Evolutionary conservation across 345 rosid species (phyloP).

Genomic region (Salix suchowensis): DNA sequence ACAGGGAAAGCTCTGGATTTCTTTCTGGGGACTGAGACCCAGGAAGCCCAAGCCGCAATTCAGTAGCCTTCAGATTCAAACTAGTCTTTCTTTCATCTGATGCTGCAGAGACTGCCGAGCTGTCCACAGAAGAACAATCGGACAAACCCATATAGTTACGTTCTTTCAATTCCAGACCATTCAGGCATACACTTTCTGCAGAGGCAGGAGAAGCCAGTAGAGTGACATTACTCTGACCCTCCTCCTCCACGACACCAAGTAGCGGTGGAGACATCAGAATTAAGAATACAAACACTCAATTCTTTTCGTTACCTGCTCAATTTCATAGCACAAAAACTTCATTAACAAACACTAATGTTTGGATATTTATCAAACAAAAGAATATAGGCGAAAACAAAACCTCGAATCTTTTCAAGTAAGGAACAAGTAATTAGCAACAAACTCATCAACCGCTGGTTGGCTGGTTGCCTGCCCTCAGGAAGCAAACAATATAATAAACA

Average conservation of each 20-base stretch:
- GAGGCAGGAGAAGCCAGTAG: constrained; percentile 27
- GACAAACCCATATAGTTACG: constrained; percentile 37
- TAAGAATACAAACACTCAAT: constrained; percentile 1
- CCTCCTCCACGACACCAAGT: constrained; percentile 28
- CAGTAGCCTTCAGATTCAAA: constrained; percentile 31
- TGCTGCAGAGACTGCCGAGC: constrained; percentile 11
- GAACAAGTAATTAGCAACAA: not conserved
- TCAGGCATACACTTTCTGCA: constrained; percentile 25
- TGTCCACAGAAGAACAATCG: constrained; percentile 29
- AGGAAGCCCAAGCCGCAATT: constrained; percentile 32
- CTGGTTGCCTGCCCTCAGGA: constrained; percentile 10
- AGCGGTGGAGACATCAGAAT: constrained; percentile 27
- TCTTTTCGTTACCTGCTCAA: constrained; percentile 4
- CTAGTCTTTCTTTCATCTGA: constrained; percentile 14
- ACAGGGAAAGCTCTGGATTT: constrained; percentile 13
- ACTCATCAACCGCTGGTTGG: constrained; percentile 5
- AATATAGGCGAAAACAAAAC: not conserved
- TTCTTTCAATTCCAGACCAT: constrained; percentile 18
- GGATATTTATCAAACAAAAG: not conserved
- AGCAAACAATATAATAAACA: constrained; percentile 6
- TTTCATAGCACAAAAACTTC: not conserved
- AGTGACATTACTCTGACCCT: constrained; percentile 24
- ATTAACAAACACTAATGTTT: not conserved
- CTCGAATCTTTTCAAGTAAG: not conserved
- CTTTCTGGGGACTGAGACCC: constrained; percentile 36